Evolutionary conservation across 345 rosid genomes (phyloP).

Genomic region (Crucihimalaya himalaica): DNA sequence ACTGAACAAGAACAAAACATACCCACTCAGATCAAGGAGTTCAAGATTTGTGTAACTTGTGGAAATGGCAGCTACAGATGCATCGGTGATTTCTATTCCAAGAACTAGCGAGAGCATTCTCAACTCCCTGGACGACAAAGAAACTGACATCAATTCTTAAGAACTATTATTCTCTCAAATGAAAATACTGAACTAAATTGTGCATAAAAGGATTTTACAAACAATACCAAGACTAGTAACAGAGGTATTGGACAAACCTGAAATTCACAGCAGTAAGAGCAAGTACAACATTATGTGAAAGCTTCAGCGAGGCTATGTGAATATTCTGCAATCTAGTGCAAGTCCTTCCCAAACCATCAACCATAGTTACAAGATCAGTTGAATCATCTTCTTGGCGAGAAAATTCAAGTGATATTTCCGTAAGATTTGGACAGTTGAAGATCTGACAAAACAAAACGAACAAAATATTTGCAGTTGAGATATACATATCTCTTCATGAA

Average conservation of each 20-base stretch:
- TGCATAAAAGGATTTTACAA: background rate
- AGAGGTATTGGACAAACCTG: slow-evolving; percentile 53
- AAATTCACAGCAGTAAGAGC: slow-evolving; percentile 82
- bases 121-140: slow-evolving; percentile 56
- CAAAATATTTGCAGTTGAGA: background rate
- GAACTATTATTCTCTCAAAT: no score
- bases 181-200: background rate
- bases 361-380: slow-evolving; percentile 70
- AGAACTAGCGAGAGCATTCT: slow-evolving; percentile 94
- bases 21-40: slow-evolving; percentile 98
- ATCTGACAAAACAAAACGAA: slow-evolving; percentile 44
- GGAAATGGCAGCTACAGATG: slow-evolving; percentile 90
- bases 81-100: slow-evolving; percentile 89
- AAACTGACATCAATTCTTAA: slow-evolving; percentile 22
- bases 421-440: slow-evolving; percentile 79
- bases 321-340: slow-evolving; percentile 77
- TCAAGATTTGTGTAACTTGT: slow-evolving; percentile 76
- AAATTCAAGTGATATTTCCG: slow-evolving; percentile 83
- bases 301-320: slow-evolving; percentile 79
- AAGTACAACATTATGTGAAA: slow-evolving; percentile 80
- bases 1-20: slow-evolving; percentile 42
- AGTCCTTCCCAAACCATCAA: slow-evolving; percentile 74
- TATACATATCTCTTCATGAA: background rate
- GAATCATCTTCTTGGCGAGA: slow-evolving; percentile 74
- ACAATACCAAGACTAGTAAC: slow-evolving; percentile 1